Percentiles rank a stretch among this genome's conserved stretches.
phyloP scores from a whole-genome alignment of 106 monocot species.

The Allium fistulosum region DNA sequence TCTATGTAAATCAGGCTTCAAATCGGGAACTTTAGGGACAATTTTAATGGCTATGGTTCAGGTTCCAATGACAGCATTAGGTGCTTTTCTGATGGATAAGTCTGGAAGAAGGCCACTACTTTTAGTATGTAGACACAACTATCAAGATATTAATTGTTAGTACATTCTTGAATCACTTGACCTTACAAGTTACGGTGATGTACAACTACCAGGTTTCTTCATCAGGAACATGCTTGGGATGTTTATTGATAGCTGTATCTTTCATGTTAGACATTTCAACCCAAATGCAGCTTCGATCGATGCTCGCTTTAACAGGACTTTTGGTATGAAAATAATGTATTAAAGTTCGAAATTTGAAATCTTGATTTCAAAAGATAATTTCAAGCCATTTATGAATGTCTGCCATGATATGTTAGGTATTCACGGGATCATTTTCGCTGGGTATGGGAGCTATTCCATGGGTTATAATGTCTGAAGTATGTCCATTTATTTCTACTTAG shows the following conservation, averaged over 20 bases:
- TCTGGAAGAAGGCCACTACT: slow-evolving; percentile 73
- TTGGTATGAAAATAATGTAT: neutral
- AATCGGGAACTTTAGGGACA: slow-evolving; percentile 54
- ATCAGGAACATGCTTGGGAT: slow-evolving; percentile 64
- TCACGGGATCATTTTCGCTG: slow-evolving; percentile 48
- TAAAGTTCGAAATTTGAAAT: too few relatives aligned
- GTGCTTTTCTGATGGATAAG: slow-evolving; percentile 71
- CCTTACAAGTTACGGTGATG: neutral
- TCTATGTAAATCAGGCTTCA: slow-evolving; percentile 11
- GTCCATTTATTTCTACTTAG: neutral
- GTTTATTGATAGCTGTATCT: slow-evolving; percentile 43
- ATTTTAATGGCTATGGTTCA: slow-evolving; percentile 33
- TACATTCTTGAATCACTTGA: too few relatives aligned
- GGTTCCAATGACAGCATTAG: slow-evolving; percentile 60
- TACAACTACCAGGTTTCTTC: slow-evolving; percentile 48
- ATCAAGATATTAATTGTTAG: slow-evolving; percentile 5
- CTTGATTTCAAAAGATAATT: too few relatives aligned
- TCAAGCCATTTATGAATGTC: too few relatives aligned
- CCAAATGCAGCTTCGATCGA: neutral
- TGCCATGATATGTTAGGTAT: slow-evolving; percentile 25
- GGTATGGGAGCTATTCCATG: slow-evolving; percentile 92
- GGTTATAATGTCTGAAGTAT: slow-evolving; percentile 97
- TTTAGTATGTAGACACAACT: slow-evolving; percentile 39
- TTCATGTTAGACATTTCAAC: slow-evolving; percentile 31
- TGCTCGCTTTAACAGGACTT: slow-evolving; percentile 19